Evolutionary conservation across 2,329 filamentous ascomycete genomes (phyloP), one percentile per base, ranked within the genome.

Genomic region (Hysterium pulicare): DNA sequence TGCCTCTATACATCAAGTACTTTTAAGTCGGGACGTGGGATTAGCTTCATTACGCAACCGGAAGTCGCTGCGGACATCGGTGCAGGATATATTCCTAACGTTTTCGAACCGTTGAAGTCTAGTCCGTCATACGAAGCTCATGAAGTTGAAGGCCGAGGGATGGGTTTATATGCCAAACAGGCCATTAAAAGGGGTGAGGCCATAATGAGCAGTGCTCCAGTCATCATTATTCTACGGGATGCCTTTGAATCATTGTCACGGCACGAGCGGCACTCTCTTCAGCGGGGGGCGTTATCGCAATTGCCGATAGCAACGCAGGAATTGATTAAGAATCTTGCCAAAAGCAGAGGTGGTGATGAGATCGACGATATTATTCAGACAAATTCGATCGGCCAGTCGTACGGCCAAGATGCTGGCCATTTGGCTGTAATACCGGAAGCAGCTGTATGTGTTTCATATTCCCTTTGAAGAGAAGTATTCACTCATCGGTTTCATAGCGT

Each of bases 1-100:
- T 63, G 60, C 45, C 44, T 55, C 8, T 64, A 58, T 41, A 61
- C 58, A 3, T 62, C 59, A 40, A 20, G 21, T 0, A 24, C 42
- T 6, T 62, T 59, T 44, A 54, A 54, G 24, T 47, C 47, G 16
- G 55, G 52, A 9, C 56, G 61, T 2, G 61, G 61, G 17, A 50
- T 64, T 24, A 58, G 54, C 38, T 46, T 64, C n/a, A 46, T 64
- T 13, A 58, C 55, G 0, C 58, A 43, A 1, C 58, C 59, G 1
- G 55, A 59, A 13, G 44, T 55, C 2, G 58, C 57, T 3, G 48
- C 54, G 5, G 52, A 45, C 13, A 43, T 61, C 21, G 8, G 5
- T 24, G 5, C 13, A 22, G 15, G n/a, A 5, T 19, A 6, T 49
- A 46, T 0, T 42, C 38, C 16, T 53, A 54, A 17, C 45, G 45